These are phyloP conservation scores for Fusarium algeriense DNA, from an alignment of 2,329 filamentous ascomycete species.

Conservation along the genomic window DNA sequence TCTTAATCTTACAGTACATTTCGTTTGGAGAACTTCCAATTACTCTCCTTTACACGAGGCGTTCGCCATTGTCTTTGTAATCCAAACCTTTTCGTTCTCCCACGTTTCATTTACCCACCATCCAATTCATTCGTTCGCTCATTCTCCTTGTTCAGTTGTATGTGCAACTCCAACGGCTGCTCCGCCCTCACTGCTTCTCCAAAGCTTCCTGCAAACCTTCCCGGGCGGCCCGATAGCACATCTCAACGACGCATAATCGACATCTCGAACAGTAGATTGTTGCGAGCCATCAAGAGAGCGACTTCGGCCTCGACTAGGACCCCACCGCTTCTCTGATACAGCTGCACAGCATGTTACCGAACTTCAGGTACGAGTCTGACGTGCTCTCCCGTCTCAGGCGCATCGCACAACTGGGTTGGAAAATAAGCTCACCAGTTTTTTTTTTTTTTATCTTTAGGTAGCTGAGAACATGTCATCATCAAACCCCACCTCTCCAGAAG, in stretches of 20 bases:
- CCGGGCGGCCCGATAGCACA: constrained; percentile 18
- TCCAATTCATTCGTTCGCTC: not conserved
- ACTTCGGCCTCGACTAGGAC: constrained; percentile 7
- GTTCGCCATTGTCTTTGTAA: constrained; percentile 16
- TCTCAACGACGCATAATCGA: constrained; percentile 1
- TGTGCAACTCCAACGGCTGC: constrained; percentile 38
- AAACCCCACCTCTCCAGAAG: constrained; percentile 44
- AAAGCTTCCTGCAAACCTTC: constrained; percentile 30
- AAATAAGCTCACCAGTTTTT: constrained; percentile 33
- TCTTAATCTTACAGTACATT: constrained; percentile 13
- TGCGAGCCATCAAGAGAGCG: constrained; percentile 8
- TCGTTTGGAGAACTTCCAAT: constrained; percentile 18
- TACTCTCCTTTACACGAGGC: constrained; percentile 9
- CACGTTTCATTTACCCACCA: not conserved
- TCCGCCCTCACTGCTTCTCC: constrained; percentile 23
- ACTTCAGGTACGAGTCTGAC: constrained; percentile 40
- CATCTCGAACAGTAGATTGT: not conserved
- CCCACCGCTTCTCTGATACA: constrained; percentile 27
- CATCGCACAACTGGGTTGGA: constrained; percentile 3
- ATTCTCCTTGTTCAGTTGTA: constrained; percentile 22
- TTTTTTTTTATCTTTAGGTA: constrained; percentile 30
- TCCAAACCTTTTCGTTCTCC: constrained; percentile 1
- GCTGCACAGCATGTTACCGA: constrained; percentile 47
- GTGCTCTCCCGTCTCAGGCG: not conserved
- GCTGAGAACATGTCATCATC: constrained; percentile 47